Evolutionary conservation across 139 green algal species (phyloP).

Genomic region (Chlorella sp.): DNA sequence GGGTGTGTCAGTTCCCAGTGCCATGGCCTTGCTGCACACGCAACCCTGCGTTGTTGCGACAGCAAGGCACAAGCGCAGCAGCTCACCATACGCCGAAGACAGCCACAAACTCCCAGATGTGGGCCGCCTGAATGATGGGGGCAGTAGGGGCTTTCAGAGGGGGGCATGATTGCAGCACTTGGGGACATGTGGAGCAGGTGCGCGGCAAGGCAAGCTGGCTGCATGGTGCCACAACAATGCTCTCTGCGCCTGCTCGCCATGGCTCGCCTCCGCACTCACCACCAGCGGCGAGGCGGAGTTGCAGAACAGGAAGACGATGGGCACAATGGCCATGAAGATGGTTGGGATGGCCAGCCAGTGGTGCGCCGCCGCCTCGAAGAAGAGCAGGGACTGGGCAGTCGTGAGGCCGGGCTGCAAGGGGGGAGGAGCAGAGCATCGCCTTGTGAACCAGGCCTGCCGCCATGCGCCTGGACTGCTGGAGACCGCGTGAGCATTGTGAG

Average conservation of each 20-base stretch:
- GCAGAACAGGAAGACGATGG: conserved; percentile 28
- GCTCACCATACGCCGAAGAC: conserved; percentile 22
- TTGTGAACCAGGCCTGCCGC: too few relatives aligned
- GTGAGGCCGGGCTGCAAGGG: conserved; percentile 12
- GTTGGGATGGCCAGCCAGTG: conserved; percentile 35
- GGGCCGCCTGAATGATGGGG: background rate
- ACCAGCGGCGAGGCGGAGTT: conserved; percentile 31
- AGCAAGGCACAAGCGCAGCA: too few relatives aligned
- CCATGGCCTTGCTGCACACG: too few relatives aligned
- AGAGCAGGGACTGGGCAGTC: conserved; percentile 8
- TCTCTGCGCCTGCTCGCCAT: too few relatives aligned
- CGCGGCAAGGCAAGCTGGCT: too few relatives aligned
- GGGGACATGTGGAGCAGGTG: too few relatives aligned
- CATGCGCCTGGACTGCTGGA: too few relatives aligned
- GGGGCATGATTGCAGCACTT: background rate
- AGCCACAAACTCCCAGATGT: conserved; percentile 26
- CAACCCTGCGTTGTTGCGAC: too few relatives aligned
- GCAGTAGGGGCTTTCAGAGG: background rate
- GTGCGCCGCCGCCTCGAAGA: conserved; percentile 31
- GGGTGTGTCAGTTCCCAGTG: too few relatives aligned
- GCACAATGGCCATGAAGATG: conserved; percentile 26
- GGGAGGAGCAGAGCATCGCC: background rate
- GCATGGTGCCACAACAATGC: too few relatives aligned
- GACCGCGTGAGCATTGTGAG: too few relatives aligned
- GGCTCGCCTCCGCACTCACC: background rate